Evolutionary conservation across 2,329 filamentous ascomycete species (phyloP).

Genomic region (Fusarium sp.): DNA sequence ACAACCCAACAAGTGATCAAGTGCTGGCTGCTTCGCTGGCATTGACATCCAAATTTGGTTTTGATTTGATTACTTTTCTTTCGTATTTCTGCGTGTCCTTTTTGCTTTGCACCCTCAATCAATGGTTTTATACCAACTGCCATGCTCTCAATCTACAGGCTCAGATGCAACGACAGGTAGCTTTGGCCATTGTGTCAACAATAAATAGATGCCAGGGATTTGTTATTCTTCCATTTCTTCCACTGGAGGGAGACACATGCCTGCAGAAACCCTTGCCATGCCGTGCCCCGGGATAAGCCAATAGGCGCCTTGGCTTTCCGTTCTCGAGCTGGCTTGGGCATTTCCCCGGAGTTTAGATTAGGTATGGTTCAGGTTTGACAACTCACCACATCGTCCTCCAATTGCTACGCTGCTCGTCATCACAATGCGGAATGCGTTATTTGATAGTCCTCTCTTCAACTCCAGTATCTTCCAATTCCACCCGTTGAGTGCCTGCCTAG

Average conservation of each 20-base stretch:
- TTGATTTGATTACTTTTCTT: conserved; percentile 6
- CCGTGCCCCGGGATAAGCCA: conserved; percentile 9
- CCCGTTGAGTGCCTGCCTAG: neutral
- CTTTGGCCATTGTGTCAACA: neutral
- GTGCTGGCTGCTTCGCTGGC: conserved; percentile 40
- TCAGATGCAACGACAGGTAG: conserved; percentile 1
- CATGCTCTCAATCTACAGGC: conserved; percentile 2
- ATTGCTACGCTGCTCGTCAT: neutral
- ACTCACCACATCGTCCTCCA: conserved; percentile 18
- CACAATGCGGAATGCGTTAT: conserved; percentile 12
- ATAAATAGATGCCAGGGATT: conserved; percentile 1
- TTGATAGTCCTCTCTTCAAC: neutral
- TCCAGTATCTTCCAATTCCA: neutral
- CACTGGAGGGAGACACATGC: conserved; percentile 27
- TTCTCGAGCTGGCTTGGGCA: conserved; percentile 25
- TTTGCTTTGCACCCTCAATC: conserved; percentile 6
- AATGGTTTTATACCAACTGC: neutral
- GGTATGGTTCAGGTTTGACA: conserved; percentile 12
- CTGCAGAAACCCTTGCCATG: conserved; percentile 13
- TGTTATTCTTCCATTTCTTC: conserved; percentile 15
- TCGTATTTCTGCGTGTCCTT: conserved; percentile 9
- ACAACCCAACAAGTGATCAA: conserved; percentile 4
- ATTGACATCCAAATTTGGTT: neutral
- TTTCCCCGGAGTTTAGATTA: conserved; percentile 36
- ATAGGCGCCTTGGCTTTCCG: conserved; percentile 8